Conservation (phyloP, 129 eudicot species). For the Chrysanthemum lavandulifolium region DNA sequence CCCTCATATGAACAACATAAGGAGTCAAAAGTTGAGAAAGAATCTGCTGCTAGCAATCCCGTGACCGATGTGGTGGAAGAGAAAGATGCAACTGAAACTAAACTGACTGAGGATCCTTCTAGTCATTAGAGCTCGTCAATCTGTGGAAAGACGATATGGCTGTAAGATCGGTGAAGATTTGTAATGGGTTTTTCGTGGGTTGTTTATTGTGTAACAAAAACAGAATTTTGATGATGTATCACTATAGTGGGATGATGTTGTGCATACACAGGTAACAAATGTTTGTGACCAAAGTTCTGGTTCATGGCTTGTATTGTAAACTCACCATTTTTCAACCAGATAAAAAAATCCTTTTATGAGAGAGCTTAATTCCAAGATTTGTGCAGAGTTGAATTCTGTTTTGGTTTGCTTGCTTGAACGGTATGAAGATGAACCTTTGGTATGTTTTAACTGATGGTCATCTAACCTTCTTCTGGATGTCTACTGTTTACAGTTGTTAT, state of each 20-base stretch:
- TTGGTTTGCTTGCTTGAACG: not conserved
- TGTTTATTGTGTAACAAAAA: conserved; percentile 37
- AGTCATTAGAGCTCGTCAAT: not conserved
- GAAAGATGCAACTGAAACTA: conserved; percentile 35
- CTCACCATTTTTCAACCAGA: not conserved
- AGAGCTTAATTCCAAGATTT: not conserved
- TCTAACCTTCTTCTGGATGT: not conserved
- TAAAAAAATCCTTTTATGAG: not conserved
- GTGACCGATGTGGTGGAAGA: conserved; percentile 38
- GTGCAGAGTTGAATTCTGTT: not conserved
- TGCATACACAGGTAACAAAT: conserved; percentile 26
- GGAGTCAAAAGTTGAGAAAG: conserved; percentile 28
- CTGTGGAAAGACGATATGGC: not conserved
- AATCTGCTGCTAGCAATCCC: conserved; percentile 32
- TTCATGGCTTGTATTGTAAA: conserved; percentile 1
- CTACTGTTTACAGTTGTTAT: not conserved
- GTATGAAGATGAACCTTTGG: not conserved
- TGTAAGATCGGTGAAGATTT: conserved; percentile 9
- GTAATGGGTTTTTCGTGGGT: conserved; percentile 26
- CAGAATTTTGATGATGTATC: conserved; percentile 38
- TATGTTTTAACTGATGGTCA: not conserved
- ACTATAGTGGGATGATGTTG: conserved; percentile 21
- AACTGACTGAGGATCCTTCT: conserved; percentile 25
- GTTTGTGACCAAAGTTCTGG: conserved; percentile 10
- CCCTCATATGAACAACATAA: conserved; percentile 56